Base-by-base conservation (phyloP, 176 grass and related monocot species). In the Oryza glumipatula region DNA sequence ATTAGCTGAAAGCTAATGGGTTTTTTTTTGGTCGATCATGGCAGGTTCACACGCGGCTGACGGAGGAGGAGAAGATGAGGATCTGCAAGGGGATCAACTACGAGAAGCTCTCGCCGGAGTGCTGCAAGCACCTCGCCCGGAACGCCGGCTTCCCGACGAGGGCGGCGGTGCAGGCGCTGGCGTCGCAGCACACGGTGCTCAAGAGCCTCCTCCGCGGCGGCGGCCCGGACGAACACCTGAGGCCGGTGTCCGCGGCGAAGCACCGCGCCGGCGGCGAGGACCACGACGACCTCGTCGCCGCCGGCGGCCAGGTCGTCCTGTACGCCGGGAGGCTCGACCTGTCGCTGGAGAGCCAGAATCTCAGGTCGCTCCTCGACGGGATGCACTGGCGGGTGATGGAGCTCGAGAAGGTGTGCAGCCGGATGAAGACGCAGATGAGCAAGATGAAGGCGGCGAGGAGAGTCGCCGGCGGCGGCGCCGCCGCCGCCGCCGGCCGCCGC, bases 361-460 rank as follows among this genome's bases (percentile, higher is more conserved):
- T 99, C 67, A 88, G 86, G 77, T 83, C 97, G 75, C 88, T 92
- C 11, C 71, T 99, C 28, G 85, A 96, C 84, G 86, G 97, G 39
- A 96, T 96, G 97, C 92, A 91, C 21, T 94, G 92, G 91, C 94
- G 91, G 60, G 88, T 96, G 32, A 92, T 94, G 86, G 90, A 99
- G 78, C 87, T 99, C 68, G 94, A 99, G 84, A 96, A 92, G 51
- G 82, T 94, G 10, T 99, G 94, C 75, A 87, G 86, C 75, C 86
- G 89, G 88, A 92, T 99, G 90, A 89, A 96, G 83, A 85, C 77
- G 72, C 94, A 94, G 87, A 94, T 99, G 94, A 80, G 76, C 80
- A 99, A 94, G 88, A 92, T 94, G 83, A 99, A 94, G 65, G 48
- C 66, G 32, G 38, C 82, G 10, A 88, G 63, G 82, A 80, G 72